These are phyloP conservation scores for Plenodomus lindquistii DNA, from an alignment of 2,329 filamentous ascomycete species.

Conservation along the genomic window DNA sequence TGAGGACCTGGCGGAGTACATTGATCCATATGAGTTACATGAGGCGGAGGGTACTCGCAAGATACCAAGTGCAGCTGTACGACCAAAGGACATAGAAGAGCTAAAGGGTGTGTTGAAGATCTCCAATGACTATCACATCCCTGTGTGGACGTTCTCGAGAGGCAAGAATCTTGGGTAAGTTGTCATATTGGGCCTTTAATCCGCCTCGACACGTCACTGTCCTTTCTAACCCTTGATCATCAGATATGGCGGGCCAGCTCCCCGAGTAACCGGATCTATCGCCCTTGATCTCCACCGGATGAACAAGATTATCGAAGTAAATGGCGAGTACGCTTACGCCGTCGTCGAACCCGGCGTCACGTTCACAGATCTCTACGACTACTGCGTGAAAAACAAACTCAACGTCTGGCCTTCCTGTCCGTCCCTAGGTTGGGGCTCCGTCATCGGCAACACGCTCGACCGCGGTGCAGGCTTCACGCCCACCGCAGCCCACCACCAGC, in stretches of 20 bases:
- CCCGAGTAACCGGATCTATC: conserved; percentile 42
- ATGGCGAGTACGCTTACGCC: conserved; percentile 50
- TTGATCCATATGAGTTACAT: conserved; percentile 53
- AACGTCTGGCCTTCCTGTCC: conserved; percentile 41
- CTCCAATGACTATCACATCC: conserved; percentile 31
- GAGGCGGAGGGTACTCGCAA: conserved; percentile 46
- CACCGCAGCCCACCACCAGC: conserved; percentile 43
- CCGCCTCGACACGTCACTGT: too few relatives aligned
- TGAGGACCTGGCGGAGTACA: conserved; percentile 49
- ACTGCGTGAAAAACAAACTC: conserved; percentile 35
- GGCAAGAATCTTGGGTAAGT: conserved; percentile 44
- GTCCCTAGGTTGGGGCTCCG: conserved; percentile 41
- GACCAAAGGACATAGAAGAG: conserved; percentile 34
- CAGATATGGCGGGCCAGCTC: conserved; percentile 37
- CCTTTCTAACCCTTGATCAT: not conserved
- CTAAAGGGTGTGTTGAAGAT: conserved; percentile 26
- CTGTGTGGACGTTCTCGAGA: conserved; percentile 38
- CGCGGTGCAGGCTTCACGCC: conserved; percentile 49
- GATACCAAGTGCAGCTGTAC: conserved; percentile 51
- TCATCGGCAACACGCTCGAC: conserved; percentile 46
- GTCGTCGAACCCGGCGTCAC: conserved; percentile 48
- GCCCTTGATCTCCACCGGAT: conserved; percentile 46
- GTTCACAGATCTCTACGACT: conserved; percentile 35
- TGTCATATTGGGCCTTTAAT: not conserved
- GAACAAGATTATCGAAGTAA: conserved; percentile 52